A percentile compares a stretch with the other conserved stretches of the same genome.
Conservation (phyloP, 768 basidiomycete genomes). For the Boletus speciosus region DNA sequence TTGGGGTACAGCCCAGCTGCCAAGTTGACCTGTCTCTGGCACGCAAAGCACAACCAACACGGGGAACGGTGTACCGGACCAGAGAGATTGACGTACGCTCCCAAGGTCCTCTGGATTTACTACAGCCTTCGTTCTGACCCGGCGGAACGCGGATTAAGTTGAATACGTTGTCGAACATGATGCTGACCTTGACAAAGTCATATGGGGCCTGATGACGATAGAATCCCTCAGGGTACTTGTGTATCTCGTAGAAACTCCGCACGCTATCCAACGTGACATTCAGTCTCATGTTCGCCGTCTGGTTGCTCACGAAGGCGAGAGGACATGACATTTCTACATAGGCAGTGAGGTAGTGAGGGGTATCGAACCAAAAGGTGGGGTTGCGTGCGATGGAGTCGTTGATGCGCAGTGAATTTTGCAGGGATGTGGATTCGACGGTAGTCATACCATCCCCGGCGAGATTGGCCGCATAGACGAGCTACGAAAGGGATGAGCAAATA, state of each 20-base stretch:
- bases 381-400: slow-evolving; percentile 27
- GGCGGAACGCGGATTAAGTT: slow-evolving; percentile 5
- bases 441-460: slow-evolving; percentile 17
- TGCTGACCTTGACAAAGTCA: not conserved
- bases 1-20: slow-evolving; percentile 21
- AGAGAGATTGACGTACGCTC: slow-evolving; percentile 7
- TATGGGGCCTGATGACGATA: slow-evolving; percentile 18
- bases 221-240: slow-evolving; percentile 20
- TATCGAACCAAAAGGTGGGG: slow-evolving; percentile 21
- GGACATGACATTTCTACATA: slow-evolving; percentile 25
- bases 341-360: slow-evolving; percentile 8
- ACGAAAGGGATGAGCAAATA: not conserved
- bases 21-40: slow-evolving; percentile 20
- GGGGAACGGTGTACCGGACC: not conserved
- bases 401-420: slow-evolving; percentile 22
- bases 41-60: slow-evolving; percentile 17
- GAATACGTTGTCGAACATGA: not conserved
- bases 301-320: slow-evolving; percentile 22
- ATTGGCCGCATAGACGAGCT: slow-evolving; percentile 19
- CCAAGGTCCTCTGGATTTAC: slow-evolving; percentile 6
- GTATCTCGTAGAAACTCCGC: slow-evolving; percentile 16
- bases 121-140: slow-evolving; percentile 18
- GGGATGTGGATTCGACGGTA: slow-evolving; percentile 20
- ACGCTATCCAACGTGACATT: slow-evolving; percentile 14
- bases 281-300: slow-evolving; percentile 10